A percentile compares a stretch with the other conserved stretches of the same genome.
These are phyloP conservation scores for Leucaena leucocephala DNA, from an alignment of 306 rosid genomes.

Conservation along the genomic window DNA sequence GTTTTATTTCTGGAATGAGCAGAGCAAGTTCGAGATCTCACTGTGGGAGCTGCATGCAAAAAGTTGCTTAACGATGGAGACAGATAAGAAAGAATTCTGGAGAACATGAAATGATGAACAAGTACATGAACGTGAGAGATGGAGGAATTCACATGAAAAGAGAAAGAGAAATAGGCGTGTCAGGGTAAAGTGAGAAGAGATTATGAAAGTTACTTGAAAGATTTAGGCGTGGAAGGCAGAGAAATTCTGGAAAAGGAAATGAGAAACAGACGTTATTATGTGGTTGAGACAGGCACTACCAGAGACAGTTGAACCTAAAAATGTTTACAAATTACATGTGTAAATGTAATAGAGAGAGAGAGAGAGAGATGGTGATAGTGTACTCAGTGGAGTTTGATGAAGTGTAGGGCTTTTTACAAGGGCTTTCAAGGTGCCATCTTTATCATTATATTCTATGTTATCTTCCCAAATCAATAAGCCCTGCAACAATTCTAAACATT, in stretches of 20 bases:
- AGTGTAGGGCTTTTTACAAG: conserved; percentile 5
- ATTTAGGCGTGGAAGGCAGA: neutral
- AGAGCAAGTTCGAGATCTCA: conserved; percentile 1
- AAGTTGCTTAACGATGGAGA: neutral
- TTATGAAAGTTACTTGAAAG: conserved; percentile 20
- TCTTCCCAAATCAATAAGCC: neutral
- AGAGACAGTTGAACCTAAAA: neutral
- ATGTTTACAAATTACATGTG: neutral
- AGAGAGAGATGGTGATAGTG: neutral
- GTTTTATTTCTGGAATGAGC: neutral
- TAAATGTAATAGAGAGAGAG: neutral
- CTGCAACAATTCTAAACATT: neutral
- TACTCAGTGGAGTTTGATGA: conserved; percentile 15
- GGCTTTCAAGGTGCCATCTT: neutral
- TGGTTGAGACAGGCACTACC: conserved; percentile 42
- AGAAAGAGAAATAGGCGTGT: neutral
- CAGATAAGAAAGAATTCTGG: neutral
- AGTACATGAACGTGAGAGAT: conserved; percentile 13
- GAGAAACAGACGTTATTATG: conserved; percentile 21
- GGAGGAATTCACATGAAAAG: conserved; percentile 42
- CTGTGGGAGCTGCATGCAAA: neutral
- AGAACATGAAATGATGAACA: conserved; percentile 21
- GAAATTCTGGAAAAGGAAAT: conserved; percentile 36
- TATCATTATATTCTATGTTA: neutral
- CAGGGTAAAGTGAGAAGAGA: conserved; percentile 2